Conservation (phyloP, 805 yeast genomes). For the Teunomyces atbi region DNA sequence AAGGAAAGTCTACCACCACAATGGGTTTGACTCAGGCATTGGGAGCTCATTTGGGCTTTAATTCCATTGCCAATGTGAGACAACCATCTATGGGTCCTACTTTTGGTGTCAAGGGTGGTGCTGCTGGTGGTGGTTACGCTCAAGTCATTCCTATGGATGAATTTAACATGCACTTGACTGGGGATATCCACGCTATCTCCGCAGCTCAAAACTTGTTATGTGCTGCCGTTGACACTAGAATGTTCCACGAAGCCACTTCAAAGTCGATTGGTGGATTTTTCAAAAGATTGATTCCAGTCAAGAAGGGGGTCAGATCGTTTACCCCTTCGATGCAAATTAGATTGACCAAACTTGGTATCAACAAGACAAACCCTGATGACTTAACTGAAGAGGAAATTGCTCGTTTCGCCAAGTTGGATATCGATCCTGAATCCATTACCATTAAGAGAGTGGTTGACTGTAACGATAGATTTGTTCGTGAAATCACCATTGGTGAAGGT, state of each 20-base stretch:
- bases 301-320: constrained; percentile 76
- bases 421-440: constrained; percentile 86
- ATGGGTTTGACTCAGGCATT: constrained; percentile 96
- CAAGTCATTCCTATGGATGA: constrained; percentile 99
- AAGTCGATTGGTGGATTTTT: constrained; percentile 73
- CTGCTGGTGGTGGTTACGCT: constrained; percentile 98
- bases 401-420: constrained; percentile 77
- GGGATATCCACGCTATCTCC: constrained; percentile 95
- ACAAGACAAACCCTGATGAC: constrained; percentile 74
- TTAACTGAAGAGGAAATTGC: constrained; percentile 74
- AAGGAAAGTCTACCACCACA: constrained; percentile 96
- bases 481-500: constrained; percentile 86
- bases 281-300: constrained; percentile 81
- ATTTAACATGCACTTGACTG: constrained; percentile 95
- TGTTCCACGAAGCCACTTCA: constrained; percentile 91
- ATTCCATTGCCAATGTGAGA: constrained; percentile 90
- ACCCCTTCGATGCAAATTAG: constrained; percentile 78
- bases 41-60: constrained; percentile 82
- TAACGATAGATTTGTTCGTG: constrained; percentile 88
- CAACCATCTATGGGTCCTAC: constrained; percentile 99
- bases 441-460: constrained; percentile 93
- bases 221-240: constrained; percentile 95
- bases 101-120: constrained; percentile 98
- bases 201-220: constrained; percentile 92
- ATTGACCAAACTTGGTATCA: constrained; percentile 75